Evolutionary conservation across 768 basidiomycete genomes (phyloP), one percentile per base, ranked within the genome.

Genomic region (Daedalea quercina): DNA sequence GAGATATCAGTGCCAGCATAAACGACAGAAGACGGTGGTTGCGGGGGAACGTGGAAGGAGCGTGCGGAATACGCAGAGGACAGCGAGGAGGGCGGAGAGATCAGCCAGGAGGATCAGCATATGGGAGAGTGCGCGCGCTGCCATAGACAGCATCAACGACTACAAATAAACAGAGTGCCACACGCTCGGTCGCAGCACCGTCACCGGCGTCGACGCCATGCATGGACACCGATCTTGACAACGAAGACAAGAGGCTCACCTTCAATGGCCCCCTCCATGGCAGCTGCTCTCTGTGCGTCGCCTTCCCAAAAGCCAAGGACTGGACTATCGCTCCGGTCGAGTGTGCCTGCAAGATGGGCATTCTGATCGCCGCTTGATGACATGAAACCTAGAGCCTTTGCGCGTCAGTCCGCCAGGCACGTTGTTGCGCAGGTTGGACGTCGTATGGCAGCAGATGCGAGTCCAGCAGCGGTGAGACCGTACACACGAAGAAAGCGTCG

Each of bases 1-100:
- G 33, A 34, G 31, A 52, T 43, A 56, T 63, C 60, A 65, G 58
- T 55, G 47, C 47, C 44, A 48, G 57, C 54, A 54, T 62, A 52
- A 57, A 59, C 40, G 57, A 61, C 26, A 56, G 56, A 55, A 35
- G 51, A 41, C 31, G 40, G 19, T 22, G 31, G 9, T 11, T 9
- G 37, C 24, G 22, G 53, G 50, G 25, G 28, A 57, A 42, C 55
- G 59, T 49, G 54, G 59, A 53, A 54, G 57, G 48, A 40, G 46
- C 51, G 50, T 44, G 50, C 44, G 47, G 44, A 53, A 57, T 35
- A 24, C 28, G 28, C 42, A 37, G 42, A 17, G 25, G 47, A 52
- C 44, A 43, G 57, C 24, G 44, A 50, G 48, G 49, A 59, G 57
- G 34, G 49, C 46, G 28, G 28, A 49, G 54, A 55, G 44, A 47